Percentiles rank a stretch among this genome's conserved stretches.
Conservation (phyloP, 2,329 filamentous ascomycete genomes). For the Curvularia sp. region DNA sequence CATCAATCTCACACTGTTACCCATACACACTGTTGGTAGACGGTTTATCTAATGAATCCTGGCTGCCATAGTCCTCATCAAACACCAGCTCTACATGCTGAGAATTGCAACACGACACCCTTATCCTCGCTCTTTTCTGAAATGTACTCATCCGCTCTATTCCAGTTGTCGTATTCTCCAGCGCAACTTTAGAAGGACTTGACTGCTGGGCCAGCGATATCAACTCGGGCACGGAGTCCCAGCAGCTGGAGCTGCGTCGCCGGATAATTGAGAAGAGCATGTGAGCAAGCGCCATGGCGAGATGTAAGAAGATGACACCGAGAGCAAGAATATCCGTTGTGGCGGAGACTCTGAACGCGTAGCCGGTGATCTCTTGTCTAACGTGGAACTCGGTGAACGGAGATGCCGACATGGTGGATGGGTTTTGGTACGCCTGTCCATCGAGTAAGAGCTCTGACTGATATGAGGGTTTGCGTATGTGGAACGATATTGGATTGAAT, state of each 20-base stretch:
- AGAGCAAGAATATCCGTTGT: neutral
- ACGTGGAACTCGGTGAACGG: neutral
- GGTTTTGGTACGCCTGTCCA: neutral
- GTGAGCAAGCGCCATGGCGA: neutral
- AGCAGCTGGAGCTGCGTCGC: neutral
- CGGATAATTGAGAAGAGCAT: neutral
- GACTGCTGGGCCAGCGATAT: neutral
- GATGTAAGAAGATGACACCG: neutral
- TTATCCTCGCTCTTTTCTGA: neutral
- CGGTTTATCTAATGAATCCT: neutral
- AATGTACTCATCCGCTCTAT: conserved; percentile 1
- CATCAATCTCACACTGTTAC: neutral
- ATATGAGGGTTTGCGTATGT: neutral
- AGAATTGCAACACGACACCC: neutral
- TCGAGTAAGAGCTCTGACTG: neutral
- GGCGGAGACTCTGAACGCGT: neutral
- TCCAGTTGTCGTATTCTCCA: neutral
- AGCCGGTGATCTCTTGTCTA: neutral
- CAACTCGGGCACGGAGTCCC: conserved; percentile 1
- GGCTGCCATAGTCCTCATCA: neutral
- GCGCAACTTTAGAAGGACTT: neutral
- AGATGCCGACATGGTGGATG: neutral
- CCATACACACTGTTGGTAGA: neutral
- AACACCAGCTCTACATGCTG: neutral
- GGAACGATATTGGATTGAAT: neutral